Evolutionary conservation across 1,284 basidiomycete species (phyloP).

Genomic region (Ceraceosorus guamensis): DNA sequence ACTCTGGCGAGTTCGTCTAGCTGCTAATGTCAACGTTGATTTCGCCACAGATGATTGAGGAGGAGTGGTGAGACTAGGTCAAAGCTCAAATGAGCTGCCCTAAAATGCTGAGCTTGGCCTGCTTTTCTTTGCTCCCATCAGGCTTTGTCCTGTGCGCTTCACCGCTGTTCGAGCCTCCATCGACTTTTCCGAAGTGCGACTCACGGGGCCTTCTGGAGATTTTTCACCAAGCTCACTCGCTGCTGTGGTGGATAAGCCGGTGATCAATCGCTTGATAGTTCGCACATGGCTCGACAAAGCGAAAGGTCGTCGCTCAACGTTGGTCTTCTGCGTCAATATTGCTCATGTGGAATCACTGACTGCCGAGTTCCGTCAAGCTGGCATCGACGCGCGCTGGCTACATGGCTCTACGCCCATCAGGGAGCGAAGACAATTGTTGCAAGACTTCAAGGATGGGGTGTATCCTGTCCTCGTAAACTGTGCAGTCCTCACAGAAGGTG

Average conservation of each 20-base stretch:
- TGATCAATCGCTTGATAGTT: conserved; percentile 38
- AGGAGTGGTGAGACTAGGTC: conserved; percentile 63
- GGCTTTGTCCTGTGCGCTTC: conserved; percentile 44
- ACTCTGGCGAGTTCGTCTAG: neutral
- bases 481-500: conserved; percentile 60
- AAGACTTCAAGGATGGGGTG: conserved; percentile 62
- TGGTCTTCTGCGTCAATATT: conserved; percentile 83
- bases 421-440: conserved; percentile 63
- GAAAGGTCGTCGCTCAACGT: conserved; percentile 65
- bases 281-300: conserved; percentile 40
- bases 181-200: conserved; percentile 28
- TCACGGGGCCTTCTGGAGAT: conserved; percentile 18
- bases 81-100: neutral
- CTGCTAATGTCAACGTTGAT: neutral
- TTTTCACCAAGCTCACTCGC: conserved; percentile 33
- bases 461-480: conserved; percentile 90
- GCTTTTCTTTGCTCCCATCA: conserved; percentile 3
- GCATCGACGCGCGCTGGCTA: conserved; percentile 78
- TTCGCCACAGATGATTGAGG: conserved; percentile 69
- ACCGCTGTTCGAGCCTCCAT: conserved; percentile 39
- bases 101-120: too few relatives aligned
- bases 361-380: conserved; percentile 63
- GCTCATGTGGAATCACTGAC: conserved; percentile 75
- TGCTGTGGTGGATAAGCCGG: conserved; percentile 32
- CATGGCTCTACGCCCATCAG: conserved; percentile 60